phyloP scores from a whole-genome alignment of 805 yeast genomes.

The Kodamaea kakaduensis region DNA sequence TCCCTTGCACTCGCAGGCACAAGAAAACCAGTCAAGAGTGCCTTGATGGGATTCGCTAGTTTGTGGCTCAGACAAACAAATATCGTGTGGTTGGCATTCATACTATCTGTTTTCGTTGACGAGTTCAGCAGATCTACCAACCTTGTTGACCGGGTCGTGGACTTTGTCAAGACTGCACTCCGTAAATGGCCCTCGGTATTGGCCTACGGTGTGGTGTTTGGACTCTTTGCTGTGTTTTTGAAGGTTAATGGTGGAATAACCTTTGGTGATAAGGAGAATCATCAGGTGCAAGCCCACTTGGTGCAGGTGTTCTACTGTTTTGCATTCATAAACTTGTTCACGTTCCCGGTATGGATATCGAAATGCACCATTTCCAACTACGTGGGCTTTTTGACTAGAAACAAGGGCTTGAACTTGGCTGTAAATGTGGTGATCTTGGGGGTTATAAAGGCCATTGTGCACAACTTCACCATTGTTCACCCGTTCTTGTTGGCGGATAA shows the following conservation, averaged over 20 bases:
- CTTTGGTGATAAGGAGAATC: constrained; percentile 88
- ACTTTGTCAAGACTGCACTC: constrained; percentile 13
- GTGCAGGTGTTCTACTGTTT: constrained; percentile 81
- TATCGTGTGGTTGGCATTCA: constrained; percentile 75
- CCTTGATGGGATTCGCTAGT: constrained; percentile 56
- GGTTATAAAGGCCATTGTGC: constrained; percentile 44
- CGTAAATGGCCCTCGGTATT: constrained; percentile 22
- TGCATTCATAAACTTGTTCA: constrained; percentile 57
- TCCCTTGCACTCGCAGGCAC: constrained; percentile 47
- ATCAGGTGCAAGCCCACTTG: constrained; percentile 62
- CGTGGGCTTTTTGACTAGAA: constrained; percentile 21
- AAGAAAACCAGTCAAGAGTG: constrained; percentile 33
- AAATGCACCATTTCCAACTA: constrained; percentile 39
- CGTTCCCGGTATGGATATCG: constrained; percentile 72
- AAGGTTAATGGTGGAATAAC: constrained; percentile 77
- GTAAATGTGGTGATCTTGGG: constrained; percentile 15
- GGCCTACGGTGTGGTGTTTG: constrained; percentile 54
- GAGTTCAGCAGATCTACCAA: constrained; percentile 17
- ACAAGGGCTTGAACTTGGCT: constrained; percentile 17
- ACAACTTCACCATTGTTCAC: constrained; percentile 69
- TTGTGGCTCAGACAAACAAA: constrained; percentile 87
- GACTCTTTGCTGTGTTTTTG: constrained; percentile 54
- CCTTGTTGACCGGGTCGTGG: constrained; percentile 20
- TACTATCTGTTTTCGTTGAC: constrained; percentile 53
- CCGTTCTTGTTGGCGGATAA: constrained; percentile 93